Base-by-base conservation (phyloP, 164 flowering plant species). In the Santalum album region DNA sequence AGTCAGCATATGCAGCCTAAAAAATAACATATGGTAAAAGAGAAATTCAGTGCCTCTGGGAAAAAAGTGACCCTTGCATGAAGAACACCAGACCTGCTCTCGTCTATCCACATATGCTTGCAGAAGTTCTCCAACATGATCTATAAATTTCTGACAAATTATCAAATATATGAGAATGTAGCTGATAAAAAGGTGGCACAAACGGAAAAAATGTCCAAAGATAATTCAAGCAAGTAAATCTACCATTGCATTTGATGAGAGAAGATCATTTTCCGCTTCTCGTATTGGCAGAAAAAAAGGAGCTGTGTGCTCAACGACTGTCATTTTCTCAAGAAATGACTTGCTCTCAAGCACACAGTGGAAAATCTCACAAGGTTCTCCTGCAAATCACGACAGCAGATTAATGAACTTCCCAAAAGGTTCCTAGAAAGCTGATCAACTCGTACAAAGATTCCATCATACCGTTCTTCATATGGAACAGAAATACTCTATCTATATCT, bases 261-360 rank as follows among this genome's bases (percentile, higher is more conserved):
- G 86, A 60, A 78, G 81, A 66, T 90, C 90, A 75, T 81, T 84
- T 78, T 87, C 99, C 34, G 86, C 84, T 71, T 87, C 97, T 34
- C 84, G 80, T 65, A 94, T 69, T 19, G 97, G 96, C 68, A 94
- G 57, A 69, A 90, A 94, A 73, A 90, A 90, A 22, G 99, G 99
- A 65, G 86, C 64, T n/a, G 99, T 94, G 64, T 94, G 97, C 63
- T 94, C 99, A 54, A 70, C 73, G 55, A 94, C 97, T 51, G 77
- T 79, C 97, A 94, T 84, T 77, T 87, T 94, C 64, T 94, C 96
- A 61, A 94, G 89, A 77, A 94, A 90, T 60, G 99, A 94, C 63
- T 79, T 94, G 74, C 96, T 87, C 67, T 87, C 92, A 62, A 94
- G 92, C 58, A 94, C 95, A 70, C 95, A 87, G 56, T 87, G 91